Conservation (phyloP, 2,329 filamentous ascomycete genomes). For the Aplosporella prunicola region DNA sequence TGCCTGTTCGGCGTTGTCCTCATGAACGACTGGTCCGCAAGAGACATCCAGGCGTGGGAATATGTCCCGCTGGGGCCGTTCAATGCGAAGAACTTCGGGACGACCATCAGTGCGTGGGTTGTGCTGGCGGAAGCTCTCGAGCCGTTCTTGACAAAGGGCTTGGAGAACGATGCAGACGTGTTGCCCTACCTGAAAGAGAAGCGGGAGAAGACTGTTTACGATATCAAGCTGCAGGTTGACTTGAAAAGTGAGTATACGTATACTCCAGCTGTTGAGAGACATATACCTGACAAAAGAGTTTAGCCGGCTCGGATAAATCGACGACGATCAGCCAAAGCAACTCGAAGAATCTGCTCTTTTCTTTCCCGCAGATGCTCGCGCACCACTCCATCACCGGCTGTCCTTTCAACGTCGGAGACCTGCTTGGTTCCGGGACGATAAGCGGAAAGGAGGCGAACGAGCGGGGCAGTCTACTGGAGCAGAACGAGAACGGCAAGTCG, state of each 20-base stretch:
- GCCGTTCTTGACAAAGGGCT: constrained; percentile 49
- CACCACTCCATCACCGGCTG: constrained; percentile 72
- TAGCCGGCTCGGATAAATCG: constrained; percentile 38
- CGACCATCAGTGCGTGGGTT: constrained; percentile 70
- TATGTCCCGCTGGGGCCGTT: constrained; percentile 76
- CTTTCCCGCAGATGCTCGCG: constrained; percentile 73
- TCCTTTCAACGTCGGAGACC: constrained; percentile 61
- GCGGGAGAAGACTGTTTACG: constrained; percentile 50
- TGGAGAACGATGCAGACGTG: constrained; percentile 46
- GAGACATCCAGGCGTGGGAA: constrained; percentile 78
- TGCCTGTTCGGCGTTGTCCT: constrained; percentile 71
- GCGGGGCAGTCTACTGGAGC: constrained; percentile 63
- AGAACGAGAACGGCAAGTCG: constrained; percentile 59
- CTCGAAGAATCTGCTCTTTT: constrained; percentile 64
- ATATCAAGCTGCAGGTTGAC: constrained; percentile 61
- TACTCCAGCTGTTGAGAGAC: not conserved
- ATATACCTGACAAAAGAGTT: constrained; percentile 14
- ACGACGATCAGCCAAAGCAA: constrained; percentile 52
- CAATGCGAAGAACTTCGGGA: constrained; percentile 75
- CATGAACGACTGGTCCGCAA: constrained; percentile 80
- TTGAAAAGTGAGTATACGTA: constrained; percentile 35
- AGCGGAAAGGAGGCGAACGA: constrained; percentile 50
- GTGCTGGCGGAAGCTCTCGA: constrained; percentile 68
- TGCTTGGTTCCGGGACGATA: constrained; percentile 73
- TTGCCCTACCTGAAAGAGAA: constrained; percentile 58